Base-by-base conservation (phyloP, 2,329 filamentous ascomycete species). In the Sporothrix curviconia region DNA sequence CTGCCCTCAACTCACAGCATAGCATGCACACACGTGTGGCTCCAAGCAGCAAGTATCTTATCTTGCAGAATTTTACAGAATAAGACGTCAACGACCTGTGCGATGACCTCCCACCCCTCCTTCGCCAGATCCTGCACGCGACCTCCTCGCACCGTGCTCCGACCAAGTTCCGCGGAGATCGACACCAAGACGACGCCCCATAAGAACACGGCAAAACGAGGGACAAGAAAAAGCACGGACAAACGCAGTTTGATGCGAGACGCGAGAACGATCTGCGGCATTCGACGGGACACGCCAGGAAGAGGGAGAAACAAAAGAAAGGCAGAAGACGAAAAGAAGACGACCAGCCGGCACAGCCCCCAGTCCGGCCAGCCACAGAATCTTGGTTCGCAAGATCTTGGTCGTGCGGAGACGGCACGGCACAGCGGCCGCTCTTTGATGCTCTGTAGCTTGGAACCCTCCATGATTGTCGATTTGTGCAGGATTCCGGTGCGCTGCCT, bases 1-100 rank as follows among this genome's bases (percentile, higher is more conserved):
- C 30, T 55, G 40, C 14, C 42, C 52, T 42, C 56, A 19, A 54
- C 50, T 58, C 50, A 58, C 56, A 58, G 19, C 12, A 43, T 28
- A 9, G 12, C 19, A 43, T n/a, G 34, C 28, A 15, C 43, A 24
- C 56, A 58, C 50, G 56, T 58, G 56, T 32, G 14, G 4, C 30
- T n/a, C n/a, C n/a, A n/a, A n/a, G n/a, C n/a, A n/a, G n/a, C n/a
- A n/a, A n/a, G n/a, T n/a, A n/a, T n/a, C n/a, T n/a, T n/a, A n/a
- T n/a, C n/a, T n/a, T n/a, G n/a, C 15, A 32, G 34, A 40, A 28
- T 3, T 28, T 8, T 12, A 9, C 34, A 49, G 53, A 19, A 24
- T 37, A 39, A 40, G 43, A 40, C n/a, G n/a, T n/a, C n/a, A n/a
- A n/a, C n/a, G n/a, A n/a, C n/a, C n/a, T n/a, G n/a, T n/a, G n/a